Evolutionary conservation across 1,284 basidiomycete species (phyloP).

Genomic region (Tilletia horrida): DNA sequence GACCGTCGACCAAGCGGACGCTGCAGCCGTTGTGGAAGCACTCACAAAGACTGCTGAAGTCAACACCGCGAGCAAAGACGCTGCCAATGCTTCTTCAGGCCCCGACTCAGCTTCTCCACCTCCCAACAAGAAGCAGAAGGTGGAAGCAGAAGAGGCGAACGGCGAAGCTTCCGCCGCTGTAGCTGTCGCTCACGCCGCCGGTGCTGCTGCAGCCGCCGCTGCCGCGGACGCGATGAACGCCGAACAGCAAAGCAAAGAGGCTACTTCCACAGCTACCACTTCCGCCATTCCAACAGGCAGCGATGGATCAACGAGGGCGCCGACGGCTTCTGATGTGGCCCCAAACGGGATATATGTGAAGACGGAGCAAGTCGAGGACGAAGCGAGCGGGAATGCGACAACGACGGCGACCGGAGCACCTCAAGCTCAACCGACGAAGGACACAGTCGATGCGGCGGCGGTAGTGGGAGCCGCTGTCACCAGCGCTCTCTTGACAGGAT

Average conservation of each 20-base stretch:
- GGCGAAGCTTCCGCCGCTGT: slow-evolving; percentile 33
- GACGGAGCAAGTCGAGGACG: slow-evolving; percentile 32
- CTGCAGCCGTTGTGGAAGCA: no score
- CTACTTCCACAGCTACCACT: no score
- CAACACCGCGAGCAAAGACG: no score
- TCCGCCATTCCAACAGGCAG: no score
- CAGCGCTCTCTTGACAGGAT: neutral
- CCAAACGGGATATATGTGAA: neutral
- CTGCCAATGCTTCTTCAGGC: no score
- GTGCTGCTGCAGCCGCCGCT: slow-evolving; percentile 33
- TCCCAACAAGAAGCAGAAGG: slow-evolving; percentile 32
- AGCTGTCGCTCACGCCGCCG: slow-evolving; percentile 22
- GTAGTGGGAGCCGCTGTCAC: neutral
- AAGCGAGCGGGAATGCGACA: slow-evolving; percentile 31
- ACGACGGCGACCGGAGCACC: slow-evolving; percentile 27
- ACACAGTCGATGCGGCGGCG: neutral
- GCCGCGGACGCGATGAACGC: slow-evolving; percentile 22
- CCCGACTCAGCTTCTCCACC: no score
- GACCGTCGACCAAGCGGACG: no score
- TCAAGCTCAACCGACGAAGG: no score
- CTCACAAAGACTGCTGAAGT: no score
- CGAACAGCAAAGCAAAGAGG: no score
- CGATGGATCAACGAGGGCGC: no score
- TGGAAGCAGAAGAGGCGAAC: slow-evolving; percentile 24
- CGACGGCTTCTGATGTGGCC: no score